A percentile compares a stretch with the other conserved stretches of the same genome.
Conservation (phyloP, 73 alveolate genomes). For the Loxodes magnus region DNA sequence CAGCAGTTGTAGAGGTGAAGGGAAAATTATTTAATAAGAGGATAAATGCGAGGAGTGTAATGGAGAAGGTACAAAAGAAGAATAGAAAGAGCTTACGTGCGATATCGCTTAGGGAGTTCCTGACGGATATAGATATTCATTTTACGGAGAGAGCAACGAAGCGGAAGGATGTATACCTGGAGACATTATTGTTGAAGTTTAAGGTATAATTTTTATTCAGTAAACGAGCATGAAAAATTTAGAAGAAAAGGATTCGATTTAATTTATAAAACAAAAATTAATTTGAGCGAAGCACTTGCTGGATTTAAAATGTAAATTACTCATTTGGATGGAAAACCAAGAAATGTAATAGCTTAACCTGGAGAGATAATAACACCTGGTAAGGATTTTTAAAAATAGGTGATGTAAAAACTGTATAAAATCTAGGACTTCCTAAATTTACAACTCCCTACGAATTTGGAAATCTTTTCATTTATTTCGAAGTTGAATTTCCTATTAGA, state of each 20-base stretch:
- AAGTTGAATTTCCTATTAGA: conserved; percentile 75
- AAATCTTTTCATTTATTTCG: conserved; percentile 65
- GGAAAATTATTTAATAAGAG: conserved; percentile 59
- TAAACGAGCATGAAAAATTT: conserved; percentile 63
- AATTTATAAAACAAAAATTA: conserved; percentile 59
- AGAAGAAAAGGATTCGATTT: conserved; percentile 94
- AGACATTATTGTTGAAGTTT: conserved; percentile 68
- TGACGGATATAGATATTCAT: conserved; percentile 78
- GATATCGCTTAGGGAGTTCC: conserved; percentile 95
- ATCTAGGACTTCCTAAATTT: conserved; percentile 84
- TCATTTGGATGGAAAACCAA: conserved; percentile 84
- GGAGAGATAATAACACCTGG: conserved; percentile 91
- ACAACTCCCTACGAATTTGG: conserved; percentile 63
- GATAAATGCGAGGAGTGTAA: conserved; percentile 73
- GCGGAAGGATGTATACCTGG: conserved; percentile 94
- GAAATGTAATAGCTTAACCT: conserved; percentile 57
- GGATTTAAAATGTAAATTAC: conserved; percentile 79
- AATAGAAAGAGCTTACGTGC: conserved; percentile 68
- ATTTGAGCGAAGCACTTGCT: conserved; percentile 87
- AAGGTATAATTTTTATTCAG: no score
- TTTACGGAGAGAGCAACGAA: conserved; percentile 97
- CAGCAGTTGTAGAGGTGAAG: conserved; percentile 88
- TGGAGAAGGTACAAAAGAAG: conserved; percentile 68
- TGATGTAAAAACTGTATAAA: conserved; percentile 67
- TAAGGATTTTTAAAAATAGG: no score